Evolutionary conservation across 2,329 filamentous ascomycete genomes (phyloP).

Genomic region (Thelonectria olida): DNA sequence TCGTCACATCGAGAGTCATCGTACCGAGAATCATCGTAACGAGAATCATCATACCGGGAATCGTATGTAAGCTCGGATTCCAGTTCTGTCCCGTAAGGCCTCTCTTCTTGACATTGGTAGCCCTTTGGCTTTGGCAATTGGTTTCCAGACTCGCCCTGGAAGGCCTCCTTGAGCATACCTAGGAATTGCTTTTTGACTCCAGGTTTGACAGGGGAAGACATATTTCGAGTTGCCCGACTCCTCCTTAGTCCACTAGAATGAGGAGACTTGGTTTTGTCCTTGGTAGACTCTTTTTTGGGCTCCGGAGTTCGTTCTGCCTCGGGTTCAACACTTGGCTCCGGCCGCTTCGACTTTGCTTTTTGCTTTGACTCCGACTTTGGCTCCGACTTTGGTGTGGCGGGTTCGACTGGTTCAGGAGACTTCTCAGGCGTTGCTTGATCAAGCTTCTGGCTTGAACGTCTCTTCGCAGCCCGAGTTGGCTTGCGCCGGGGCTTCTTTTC

Average conservation of each 20-base stretch:
- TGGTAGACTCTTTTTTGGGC: constrained; percentile 31
- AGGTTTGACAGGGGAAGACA: constrained; percentile 59
- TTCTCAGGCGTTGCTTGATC: constrained; percentile 29
- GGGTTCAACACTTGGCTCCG: constrained; percentile 24
- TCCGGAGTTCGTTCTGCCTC: constrained; percentile 24
- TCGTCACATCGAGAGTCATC: constrained; percentile 12
- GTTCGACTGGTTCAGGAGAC: constrained; percentile 5
- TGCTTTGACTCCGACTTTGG: constrained; percentile 7
- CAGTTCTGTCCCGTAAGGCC: constrained; percentile 40
- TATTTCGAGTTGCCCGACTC: constrained; percentile 63
- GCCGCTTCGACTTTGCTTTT: constrained; percentile 14
- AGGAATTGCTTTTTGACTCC: constrained; percentile 61
- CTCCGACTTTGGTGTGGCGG: constrained; percentile 11
- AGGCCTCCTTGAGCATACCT: constrained; percentile 68
- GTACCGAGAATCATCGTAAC: constrained; percentile 5
- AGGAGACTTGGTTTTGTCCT: constrained; percentile 27
- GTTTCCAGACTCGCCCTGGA: constrained; percentile 67
- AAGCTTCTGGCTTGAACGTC: constrained; percentile 34
- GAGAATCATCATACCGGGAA: constrained; percentile 21
- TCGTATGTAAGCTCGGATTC: constrained; percentile 35
- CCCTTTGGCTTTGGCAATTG: constrained; percentile 55
- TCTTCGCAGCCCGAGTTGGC: constrained; percentile 37
- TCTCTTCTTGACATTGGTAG: constrained; percentile 60
- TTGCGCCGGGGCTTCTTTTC: constrained; percentile 36
- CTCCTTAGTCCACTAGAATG: constrained; percentile 59